A percentile compares a stretch with the other conserved stretches of the same genome.
Evolutionary conservation across 2,329 filamentous ascomycete genomes (phyloP).

Genomic region (Colletotrichum sp.): DNA sequence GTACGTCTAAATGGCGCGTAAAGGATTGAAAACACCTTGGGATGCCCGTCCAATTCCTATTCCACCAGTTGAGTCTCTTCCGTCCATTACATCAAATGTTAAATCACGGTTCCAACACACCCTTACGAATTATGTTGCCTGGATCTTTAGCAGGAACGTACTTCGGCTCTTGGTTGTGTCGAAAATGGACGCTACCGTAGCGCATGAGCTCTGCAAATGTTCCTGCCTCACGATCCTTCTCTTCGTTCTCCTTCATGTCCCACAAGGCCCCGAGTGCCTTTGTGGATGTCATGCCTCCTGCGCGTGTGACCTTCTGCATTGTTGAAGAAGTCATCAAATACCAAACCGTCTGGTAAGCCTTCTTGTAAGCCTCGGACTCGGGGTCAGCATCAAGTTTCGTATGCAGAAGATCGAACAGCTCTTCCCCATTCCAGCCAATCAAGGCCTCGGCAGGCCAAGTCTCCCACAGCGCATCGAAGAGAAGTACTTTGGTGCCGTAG

Average conservation of each 20-base stretch:
- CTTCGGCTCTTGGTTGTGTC: not conserved
- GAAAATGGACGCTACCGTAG: not conserved
- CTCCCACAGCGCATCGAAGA: not conserved
- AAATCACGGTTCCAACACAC: not conserved
- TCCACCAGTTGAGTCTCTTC: not conserved
- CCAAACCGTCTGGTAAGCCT: not conserved
- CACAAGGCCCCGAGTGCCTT: not conserved
- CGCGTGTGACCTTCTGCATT: slow-evolving; percentile 5
- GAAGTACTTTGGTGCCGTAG: slow-evolving; percentile 7
- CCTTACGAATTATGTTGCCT: not conserved
- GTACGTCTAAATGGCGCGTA: not conserved
- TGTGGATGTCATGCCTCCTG: not conserved
- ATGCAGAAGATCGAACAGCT: not conserved
- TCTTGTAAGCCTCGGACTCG: not conserved
- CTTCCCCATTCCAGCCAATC: slow-evolving; percentile 2
- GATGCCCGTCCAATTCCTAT: accelerated
- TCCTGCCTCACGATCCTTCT: not conserved
- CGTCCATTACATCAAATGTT: not conserved
- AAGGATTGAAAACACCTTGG: not conserved
- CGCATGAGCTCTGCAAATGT: slow-evolving; percentile 5
- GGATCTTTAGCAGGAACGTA: not conserved
- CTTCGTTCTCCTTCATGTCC: not conserved
- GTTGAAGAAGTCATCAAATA: not conserved
- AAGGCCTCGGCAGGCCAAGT: not conserved
- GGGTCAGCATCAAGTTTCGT: not conserved